These are phyloP conservation scores for Fusarium sp. DNA, from an alignment of 2,329 filamentous ascomycete genomes.

Conservation along the genomic window DNA sequence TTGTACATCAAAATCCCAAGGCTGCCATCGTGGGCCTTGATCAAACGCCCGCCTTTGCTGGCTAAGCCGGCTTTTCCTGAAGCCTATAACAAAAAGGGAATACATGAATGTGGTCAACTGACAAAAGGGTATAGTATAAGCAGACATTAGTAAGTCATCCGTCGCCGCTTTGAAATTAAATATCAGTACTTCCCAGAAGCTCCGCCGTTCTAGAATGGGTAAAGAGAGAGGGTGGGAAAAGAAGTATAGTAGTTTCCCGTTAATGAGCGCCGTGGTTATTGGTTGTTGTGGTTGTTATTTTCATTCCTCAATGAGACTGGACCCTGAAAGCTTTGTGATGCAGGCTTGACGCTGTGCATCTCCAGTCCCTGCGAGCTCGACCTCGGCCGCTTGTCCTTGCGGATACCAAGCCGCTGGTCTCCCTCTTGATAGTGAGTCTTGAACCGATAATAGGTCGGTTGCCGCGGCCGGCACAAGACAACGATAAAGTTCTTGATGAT, in stretches of 20 bases:
- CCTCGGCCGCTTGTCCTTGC: conserved; percentile 53
- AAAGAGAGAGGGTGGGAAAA: conserved; percentile 20
- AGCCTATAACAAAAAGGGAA: conserved; percentile 21
- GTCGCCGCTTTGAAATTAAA: conserved; percentile 32
- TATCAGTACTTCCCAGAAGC: conserved; percentile 42
- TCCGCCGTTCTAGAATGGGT: conserved; percentile 28
- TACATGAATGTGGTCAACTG: conserved; percentile 29
- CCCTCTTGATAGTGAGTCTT: conserved; percentile 81
- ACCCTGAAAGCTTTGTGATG: conserved; percentile 64
- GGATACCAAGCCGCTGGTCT: conserved; percentile 82
- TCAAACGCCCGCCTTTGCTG: conserved; percentile 26
- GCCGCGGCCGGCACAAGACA: conserved; percentile 84
- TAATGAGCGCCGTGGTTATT: conserved; percentile 22
- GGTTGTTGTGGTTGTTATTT: conserved; percentile 41
- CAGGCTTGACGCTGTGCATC: conserved; percentile 74
- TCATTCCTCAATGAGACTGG: conserved; percentile 60
- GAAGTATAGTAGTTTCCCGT: not conserved
- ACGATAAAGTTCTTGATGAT: conserved; percentile 82
- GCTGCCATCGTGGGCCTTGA: conserved; percentile 1
- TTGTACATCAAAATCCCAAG: conserved; percentile 13
- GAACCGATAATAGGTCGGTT: conserved; percentile 90
- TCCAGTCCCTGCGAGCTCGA: conserved; percentile 78
- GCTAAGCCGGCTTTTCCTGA: conserved; percentile 28
- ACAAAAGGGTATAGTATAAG: conserved; percentile 35
- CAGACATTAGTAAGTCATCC: conserved; percentile 38